Evolutionary conservation across 441 rosid species (phyloP), one percentile per base, ranked within the genome.

Genomic region (Flueggea neowawraea): DNA sequence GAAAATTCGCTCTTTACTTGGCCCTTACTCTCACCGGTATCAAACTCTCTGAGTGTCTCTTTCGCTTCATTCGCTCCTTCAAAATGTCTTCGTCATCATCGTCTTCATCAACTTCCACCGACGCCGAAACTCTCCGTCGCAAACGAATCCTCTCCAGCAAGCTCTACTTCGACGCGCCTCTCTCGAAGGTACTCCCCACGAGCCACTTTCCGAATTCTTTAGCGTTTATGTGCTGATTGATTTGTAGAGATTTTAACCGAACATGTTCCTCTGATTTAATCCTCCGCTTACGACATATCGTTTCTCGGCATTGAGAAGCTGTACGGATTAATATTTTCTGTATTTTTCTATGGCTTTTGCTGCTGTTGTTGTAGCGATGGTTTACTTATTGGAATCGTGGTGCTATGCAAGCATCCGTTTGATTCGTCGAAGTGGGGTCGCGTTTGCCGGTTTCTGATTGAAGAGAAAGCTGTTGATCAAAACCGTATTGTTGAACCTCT

Each of bases 391-490:
- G 45, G 12, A 11, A 0, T 1, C 10, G 8, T 43, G 45, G 45
- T 3, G 45, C 12, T 43, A 11, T 14, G 74, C 61, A 87, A 97
- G 83, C 96, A 94, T 60, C 96, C 97, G 17, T 94, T 91, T 74
- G 99, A 94, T 84, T 91, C 99, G 54, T 77, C 85, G 22, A 94
- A 94, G 69, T 94, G 97, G 99, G 91, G 97, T 45, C 79, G 96
- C 44, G 79, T 94, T 66, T 84, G 96, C 73, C 79, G 44, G 43
- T 89, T 82, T 62, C 88, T 94, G 45, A 57, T 66, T 36, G 57
- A 71, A 6, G 92, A 81, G 59, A 87, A 85, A 69, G 75, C 73
- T 81, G 54, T 94, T 76, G 78, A 81, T 50, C 75, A 82, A 69
- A 72, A 72, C 7, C 63, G 75, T 56, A 78, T 87, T 10, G 75